Evolutionary conservation across 192 early-diverging fungal species (phyloP).

Genomic region (Pilobolus umbonatus): DNA sequence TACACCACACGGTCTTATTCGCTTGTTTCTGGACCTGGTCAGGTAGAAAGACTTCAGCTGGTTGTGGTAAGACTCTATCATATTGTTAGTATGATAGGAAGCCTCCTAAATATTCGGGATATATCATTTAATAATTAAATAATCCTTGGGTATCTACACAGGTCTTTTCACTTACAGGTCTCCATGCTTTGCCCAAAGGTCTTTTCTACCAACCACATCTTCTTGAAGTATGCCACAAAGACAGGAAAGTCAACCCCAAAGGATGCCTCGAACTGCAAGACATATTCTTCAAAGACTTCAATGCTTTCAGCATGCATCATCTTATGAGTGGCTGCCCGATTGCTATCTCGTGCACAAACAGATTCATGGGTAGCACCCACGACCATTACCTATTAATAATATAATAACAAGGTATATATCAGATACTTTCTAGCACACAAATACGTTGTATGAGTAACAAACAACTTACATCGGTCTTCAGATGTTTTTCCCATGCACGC

Average conservation of each 20-base stretch:
- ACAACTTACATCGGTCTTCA: background rate
- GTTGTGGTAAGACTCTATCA: slow-evolving; percentile 8
- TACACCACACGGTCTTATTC: too few species aligned
- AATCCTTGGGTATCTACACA: background rate
- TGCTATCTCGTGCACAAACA: background rate
- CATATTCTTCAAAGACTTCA: background rate
- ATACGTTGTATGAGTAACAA: too few species aligned
- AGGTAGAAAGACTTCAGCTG: slow-evolving; percentile 3
- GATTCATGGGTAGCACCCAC: background rate
- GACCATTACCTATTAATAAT: background rate
- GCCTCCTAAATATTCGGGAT: background rate
- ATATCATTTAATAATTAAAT: background rate
- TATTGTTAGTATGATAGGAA: background rate
- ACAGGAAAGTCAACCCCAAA: background rate
- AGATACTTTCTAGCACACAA: background rate
- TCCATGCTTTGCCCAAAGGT: slow-evolving; percentile 1
- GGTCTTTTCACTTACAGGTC: background rate
- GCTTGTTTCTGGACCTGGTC: background rate
- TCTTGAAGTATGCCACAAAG: background rate
- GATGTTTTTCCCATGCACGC: background rate
- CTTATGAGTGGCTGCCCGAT: background rate
- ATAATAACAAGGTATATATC: background rate
- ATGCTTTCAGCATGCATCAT: slow-evolving; percentile 2
- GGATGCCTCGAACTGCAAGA: background rate
- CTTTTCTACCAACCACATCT: background rate